Evolutionary conservation across 352 stramenopile genomes (phyloP).

Genomic region (Albugo candida): DNA sequence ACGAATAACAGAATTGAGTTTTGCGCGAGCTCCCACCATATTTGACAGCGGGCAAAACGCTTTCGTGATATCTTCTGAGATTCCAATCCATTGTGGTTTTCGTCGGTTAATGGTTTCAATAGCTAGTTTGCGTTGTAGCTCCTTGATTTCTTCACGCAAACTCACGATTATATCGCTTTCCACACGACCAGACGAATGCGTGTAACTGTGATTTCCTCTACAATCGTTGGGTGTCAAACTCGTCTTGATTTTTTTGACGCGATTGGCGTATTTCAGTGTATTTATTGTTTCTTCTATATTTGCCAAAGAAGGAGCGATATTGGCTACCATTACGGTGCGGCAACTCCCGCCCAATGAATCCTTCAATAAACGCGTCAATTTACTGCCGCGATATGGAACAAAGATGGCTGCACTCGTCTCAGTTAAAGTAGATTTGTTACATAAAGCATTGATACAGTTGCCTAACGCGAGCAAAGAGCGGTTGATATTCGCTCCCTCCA

Average conservation of each 20-base stretch:
- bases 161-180: slow-evolving; percentile 35
- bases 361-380: slow-evolving; percentile 78
- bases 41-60: neutral
- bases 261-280: slow-evolving; percentile 85
- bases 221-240: slow-evolving; percentile 75
- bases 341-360: slow-evolving; percentile 84
- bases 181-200: slow-evolving; percentile 41
- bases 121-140: slow-evolving; percentile 44
- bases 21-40: no score
- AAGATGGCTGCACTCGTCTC: slow-evolving; percentile 15
- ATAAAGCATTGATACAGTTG: slow-evolving; percentile 88
- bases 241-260: slow-evolving; percentile 88
- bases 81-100: neutral
- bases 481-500: slow-evolving; percentile 88
- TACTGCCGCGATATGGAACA: slow-evolving; percentile 80
- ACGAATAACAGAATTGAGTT: neutral
- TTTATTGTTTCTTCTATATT: slow-evolving; percentile 87
- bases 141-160: slow-evolving; percentile 70
- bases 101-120: slow-evolving; percentile 8
- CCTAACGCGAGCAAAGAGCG: slow-evolving; percentile 75
- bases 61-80: neutral
- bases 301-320: slow-evolving; percentile 54
- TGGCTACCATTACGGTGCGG: slow-evolving; percentile 88
- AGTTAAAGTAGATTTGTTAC: slow-evolving; percentile 37
- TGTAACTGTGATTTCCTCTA: slow-evolving; percentile 71